These are phyloP conservation scores for Pugionium cornutum DNA, from an alignment of 345 rosid species.

Conservation along the genomic window DNA sequence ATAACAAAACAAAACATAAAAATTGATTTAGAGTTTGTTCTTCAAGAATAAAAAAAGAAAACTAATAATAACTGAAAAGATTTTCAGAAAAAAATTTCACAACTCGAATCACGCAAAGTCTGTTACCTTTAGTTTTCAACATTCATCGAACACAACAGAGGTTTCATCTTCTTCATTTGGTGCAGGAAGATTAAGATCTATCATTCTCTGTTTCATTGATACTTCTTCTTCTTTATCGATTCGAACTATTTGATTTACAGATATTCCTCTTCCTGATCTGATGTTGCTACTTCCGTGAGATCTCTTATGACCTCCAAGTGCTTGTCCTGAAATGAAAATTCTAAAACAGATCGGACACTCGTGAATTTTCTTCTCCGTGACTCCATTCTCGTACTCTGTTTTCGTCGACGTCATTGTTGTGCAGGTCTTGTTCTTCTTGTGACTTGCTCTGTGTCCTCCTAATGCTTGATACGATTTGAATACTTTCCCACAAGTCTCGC, in stretches of 20 bases:
- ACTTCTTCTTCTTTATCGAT: conserved; percentile 30
- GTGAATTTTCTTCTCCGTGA: conserved; percentile 52
- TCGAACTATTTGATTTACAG: conserved; percentile 13
- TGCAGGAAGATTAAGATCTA: conserved; percentile 95
- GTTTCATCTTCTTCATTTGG: conserved; percentile 64
- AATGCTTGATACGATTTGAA: conserved; percentile 91
- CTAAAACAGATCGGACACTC: conserved; percentile 84
- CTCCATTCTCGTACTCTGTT: conserved; percentile 45
- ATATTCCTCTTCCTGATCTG: not conserved
- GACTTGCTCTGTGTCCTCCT: conserved; percentile 95
- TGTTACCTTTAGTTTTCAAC: conserved; percentile 37
- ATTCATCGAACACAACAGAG: conserved; percentile 63
- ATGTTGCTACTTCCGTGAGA: conserved; percentile 52
- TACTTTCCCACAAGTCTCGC: conserved; percentile 76
- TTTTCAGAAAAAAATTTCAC: not conserved
- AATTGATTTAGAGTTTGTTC: conserved; percentile 19
- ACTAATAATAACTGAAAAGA: conserved; percentile 21
- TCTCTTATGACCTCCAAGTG: conserved; percentile 96
- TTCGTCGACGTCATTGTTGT: conserved; percentile 23
- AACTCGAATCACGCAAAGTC: conserved; percentile 39
- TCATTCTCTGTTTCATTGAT: conserved; percentile 45
- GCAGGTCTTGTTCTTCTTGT: conserved; percentile 59
- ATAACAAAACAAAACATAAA: conserved; percentile 13
- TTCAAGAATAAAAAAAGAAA: not conserved
- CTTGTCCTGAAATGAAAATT: conserved; percentile 91